These are phyloP conservation scores for carrot (Daucus carota) DNA, from an alignment of 129 eudicot genomes.

Conservation along the genomic window DH1_v3.0 NC_030383.2:61756501-61757000, in stretches of 20 bases:
- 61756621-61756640: not conserved
- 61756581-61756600: not conserved
- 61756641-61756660: not conserved
- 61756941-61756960: not conserved
- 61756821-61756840: not conserved
- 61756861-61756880: not conserved
- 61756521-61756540: not conserved
- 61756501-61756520: not conserved
- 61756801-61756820: not conserved
- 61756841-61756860: not conserved
- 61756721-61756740: no score
- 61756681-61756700: not conserved
- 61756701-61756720: not conserved
- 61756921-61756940: not conserved
- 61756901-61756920: not conserved
- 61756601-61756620: not conserved
- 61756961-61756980: not conserved
- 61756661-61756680: not conserved
- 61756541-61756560: not conserved
- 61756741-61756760: not conserved
- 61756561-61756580: not conserved
- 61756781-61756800: not conserved
- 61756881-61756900: no score
- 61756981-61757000: not conserved
- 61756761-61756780: not conserved